Evolutionary conservation across 2,329 filamentous ascomycete species (phyloP).

Genomic region (Aspergillus fischeri): DNA sequence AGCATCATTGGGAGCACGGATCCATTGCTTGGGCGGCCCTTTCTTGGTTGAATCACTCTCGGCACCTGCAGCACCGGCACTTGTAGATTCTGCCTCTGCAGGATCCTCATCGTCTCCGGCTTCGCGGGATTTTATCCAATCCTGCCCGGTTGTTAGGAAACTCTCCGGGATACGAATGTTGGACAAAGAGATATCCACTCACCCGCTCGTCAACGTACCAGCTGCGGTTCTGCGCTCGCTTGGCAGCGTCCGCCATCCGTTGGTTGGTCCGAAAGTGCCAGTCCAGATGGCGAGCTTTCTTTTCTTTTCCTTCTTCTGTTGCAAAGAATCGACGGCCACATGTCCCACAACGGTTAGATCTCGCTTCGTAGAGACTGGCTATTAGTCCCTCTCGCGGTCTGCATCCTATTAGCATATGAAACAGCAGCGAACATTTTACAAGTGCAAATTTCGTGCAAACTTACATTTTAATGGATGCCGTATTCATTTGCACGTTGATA

Average conservation of each 20-base stretch:
- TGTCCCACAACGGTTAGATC: conserved; percentile 83
- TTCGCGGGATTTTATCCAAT: conserved; percentile 87
- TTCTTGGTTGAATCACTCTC: conserved; percentile 45
- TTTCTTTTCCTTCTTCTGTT: conserved; percentile 72
- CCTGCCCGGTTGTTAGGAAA: conserved; percentile 44
- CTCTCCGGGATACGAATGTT: neutral
- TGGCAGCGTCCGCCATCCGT: conserved; percentile 78
- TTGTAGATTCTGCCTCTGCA: conserved; percentile 38
- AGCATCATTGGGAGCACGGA: conserved; percentile 77
- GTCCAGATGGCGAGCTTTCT: conserved; percentile 90
- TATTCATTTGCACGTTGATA: conserved; percentile 53
- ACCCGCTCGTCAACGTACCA: conserved; percentile 92
- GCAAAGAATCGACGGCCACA: conserved; percentile 83
- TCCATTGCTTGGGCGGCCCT: conserved; percentile 64
- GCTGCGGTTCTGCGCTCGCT: conserved; percentile 81
- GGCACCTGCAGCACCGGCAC: conserved; percentile 37
- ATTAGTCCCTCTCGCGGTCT: conserved; percentile 74
- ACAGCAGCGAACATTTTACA: conserved; percentile 1
- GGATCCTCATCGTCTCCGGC: conserved; percentile 61
- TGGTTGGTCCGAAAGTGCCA: conserved; percentile 97
- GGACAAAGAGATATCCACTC: conserved; percentile 32
- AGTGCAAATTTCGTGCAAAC: conserved; percentile 24
- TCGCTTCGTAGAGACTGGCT: conserved; percentile 69
- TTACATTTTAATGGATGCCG: conserved; percentile 70
- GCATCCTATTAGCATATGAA: conserved; percentile 11